phyloP scores from a whole-genome alignment of 1,284 basidiomycete species.

The Cryptococcus sp. region DNA sequence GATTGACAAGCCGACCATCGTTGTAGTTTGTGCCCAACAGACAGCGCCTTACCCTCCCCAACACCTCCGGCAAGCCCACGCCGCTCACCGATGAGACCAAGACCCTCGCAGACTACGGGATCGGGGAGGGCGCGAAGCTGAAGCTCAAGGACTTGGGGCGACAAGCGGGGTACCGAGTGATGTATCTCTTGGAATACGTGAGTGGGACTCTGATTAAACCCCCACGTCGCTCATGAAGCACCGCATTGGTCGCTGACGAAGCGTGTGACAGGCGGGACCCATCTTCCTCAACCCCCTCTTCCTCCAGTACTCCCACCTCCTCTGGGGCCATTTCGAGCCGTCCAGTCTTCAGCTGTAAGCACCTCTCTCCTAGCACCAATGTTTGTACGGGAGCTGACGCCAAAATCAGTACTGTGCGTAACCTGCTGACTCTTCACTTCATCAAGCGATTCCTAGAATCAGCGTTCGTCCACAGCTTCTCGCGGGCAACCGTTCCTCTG shows the following conservation, averaged over 20 bases:
- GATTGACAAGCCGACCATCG: not conserved
- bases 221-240: not conserved
- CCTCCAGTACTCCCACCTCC: conserved; percentile 59
- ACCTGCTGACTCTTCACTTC: conserved; percentile 80
- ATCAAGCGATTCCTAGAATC: conserved; percentile 92
- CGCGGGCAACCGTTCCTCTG: conserved; percentile 88
- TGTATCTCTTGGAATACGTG: conserved; percentile 89
- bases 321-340: conserved; percentile 38
- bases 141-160: conserved; percentile 80
- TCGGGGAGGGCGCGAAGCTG: conserved; percentile 60
- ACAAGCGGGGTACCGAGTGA: conserved; percentile 79
- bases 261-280: conserved; percentile 67
- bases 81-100: conserved; percentile 63
- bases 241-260: conserved; percentile 5
- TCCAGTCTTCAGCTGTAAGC: conserved; percentile 41
- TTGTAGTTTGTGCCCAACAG: conserved; percentile 65
- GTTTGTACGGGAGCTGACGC: not conserved
- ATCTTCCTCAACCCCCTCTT: conserved; percentile 86
- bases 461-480: conserved; percentile 90
- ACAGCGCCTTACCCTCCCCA: conserved; percentile 62
- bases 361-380: not conserved
- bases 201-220: conserved; percentile 41
- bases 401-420: conserved; percentile 66
- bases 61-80: conserved; percentile 40
- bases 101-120: conserved; percentile 58